A percentile compares a stretch with the other conserved stretches of the same genome.
Conservation (phyloP, 176 grass and related monocot species). For the Carex pumila region DNA sequence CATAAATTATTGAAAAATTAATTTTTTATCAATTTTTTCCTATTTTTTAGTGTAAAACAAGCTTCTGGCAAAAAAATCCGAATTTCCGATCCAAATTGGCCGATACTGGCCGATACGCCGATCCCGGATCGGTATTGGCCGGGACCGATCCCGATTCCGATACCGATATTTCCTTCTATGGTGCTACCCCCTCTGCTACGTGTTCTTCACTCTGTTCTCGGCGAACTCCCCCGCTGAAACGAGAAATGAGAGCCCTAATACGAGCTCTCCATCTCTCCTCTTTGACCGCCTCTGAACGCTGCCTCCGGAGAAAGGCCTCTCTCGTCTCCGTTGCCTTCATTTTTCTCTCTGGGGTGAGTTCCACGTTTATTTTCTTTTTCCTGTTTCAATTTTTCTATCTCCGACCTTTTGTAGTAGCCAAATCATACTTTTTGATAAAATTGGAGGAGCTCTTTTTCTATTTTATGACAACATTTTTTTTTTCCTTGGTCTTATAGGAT, state of each 20-base stretch:
- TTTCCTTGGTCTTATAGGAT: slow-evolving; percentile 33
- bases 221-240: neutral
- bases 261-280: slow-evolving; percentile 20
- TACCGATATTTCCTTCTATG: no score
- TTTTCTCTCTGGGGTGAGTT: slow-evolving; percentile 13
- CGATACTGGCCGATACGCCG: no score
- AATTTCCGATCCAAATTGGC: no score
- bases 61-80: no score
- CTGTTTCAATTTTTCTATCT: neutral
- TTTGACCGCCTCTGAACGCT: neutral
- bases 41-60: no score
- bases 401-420: neutral
- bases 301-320: neutral
- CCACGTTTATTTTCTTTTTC: neutral
- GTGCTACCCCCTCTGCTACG: no score
- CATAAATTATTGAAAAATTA: no score
- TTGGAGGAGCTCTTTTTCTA: neutral
- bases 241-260: slow-evolving; percentile 29
- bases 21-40: no score
- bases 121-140: no score
- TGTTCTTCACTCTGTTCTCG: no score
- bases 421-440: neutral
- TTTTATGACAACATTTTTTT: neutral
- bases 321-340: neutral
- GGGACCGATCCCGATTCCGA: no score